A percentile compares a stretch with the other conserved stretches of the same genome.
phyloP scores from a whole-genome alignment of 306 rosid genomes.

The Prunus mongolica region DNA sequence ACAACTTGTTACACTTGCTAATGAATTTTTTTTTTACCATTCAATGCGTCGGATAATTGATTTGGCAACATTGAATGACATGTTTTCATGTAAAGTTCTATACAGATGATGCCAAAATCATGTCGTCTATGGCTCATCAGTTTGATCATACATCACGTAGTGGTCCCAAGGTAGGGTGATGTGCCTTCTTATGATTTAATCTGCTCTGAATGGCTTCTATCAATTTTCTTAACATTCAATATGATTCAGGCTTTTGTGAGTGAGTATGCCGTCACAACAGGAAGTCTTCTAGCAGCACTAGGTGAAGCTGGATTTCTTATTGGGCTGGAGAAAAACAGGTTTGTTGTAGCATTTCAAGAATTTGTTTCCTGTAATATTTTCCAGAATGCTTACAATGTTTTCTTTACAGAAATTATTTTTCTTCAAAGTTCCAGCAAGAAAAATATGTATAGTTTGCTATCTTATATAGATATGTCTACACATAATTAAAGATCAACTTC shows the following conservation, averaged over 20 bases:
- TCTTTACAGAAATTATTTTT: not conserved
- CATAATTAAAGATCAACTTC: not conserved
- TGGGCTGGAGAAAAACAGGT: slow-evolving; percentile 90
- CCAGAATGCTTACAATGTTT: not conserved
- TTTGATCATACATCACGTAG: slow-evolving; percentile 53
- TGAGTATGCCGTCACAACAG: slow-evolving; percentile 80
- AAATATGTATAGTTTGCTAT: not conserved
- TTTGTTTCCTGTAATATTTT: slow-evolving; percentile 22
- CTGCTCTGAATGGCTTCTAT: not conserved
- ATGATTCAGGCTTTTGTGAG: slow-evolving; percentile 86
- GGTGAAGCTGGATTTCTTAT: slow-evolving; percentile 90
- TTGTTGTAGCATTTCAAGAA: slow-evolving; percentile 6
- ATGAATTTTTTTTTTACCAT: not conserved
- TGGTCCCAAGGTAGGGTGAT: slow-evolving; percentile 50
- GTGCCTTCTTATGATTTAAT: slow-evolving; percentile 8
- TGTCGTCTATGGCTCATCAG: slow-evolving; percentile 54
- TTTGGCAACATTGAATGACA: not conserved
- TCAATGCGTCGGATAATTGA: not conserved
- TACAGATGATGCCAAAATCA: slow-evolving; percentile 34
- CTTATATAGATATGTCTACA: not conserved
- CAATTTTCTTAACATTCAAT: slow-evolving; percentile 12
- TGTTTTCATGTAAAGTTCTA: too few species aligned
- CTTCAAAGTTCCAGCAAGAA: not conserved
- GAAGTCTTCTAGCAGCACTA: slow-evolving; percentile 79
- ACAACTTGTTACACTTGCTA: slow-evolving; percentile 6